Conservation (phyloP, 2,329 filamentous ascomycete species). For the Colletotrichum lini region DNA sequence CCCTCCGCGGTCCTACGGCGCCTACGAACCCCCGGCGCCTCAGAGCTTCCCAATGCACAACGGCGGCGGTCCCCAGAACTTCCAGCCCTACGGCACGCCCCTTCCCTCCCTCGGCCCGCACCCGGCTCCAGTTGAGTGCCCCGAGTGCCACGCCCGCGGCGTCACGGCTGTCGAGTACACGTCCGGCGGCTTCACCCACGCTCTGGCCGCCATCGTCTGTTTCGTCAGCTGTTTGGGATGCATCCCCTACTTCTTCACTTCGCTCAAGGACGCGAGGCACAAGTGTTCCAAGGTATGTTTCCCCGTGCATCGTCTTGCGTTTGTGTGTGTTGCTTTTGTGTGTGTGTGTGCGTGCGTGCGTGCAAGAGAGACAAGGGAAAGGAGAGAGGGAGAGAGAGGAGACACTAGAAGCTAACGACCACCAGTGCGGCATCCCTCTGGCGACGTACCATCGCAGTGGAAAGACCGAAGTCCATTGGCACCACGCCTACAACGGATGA, state of each 20-base stretch:
- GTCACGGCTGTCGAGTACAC: slow-evolving; percentile 43
- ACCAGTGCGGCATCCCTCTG: slow-evolving; percentile 45
- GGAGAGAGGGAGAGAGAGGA: too few relatives aligned
- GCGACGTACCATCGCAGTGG: slow-evolving; percentile 47
- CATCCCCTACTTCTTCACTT: slow-evolving; percentile 44
- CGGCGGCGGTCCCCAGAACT: slow-evolving; percentile 37
- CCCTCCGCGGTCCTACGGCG: background rate
- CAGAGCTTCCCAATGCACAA: slow-evolving; percentile 21
- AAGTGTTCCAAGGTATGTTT: slow-evolving; percentile 44
- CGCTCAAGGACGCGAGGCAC: slow-evolving; percentile 45
- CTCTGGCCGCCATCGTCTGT: slow-evolving; percentile 43
- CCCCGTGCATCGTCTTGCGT: background rate
- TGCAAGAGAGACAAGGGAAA: too few relatives aligned
- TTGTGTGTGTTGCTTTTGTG: too few relatives aligned
- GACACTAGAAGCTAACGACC: slow-evolving; percentile 20
- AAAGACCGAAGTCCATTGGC: slow-evolving; percentile 45
- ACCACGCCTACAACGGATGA: slow-evolving; percentile 21
- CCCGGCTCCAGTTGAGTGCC: slow-evolving; percentile 44
- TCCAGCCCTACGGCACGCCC: slow-evolving; percentile 41
- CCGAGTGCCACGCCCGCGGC: slow-evolving; percentile 44
- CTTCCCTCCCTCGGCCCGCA: slow-evolving; percentile 42
- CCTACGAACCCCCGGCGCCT: slow-evolving; percentile 18
- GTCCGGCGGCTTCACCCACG: slow-evolving; percentile 45
- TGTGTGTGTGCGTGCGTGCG: too few relatives aligned
- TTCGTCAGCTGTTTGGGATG: slow-evolving; percentile 45